phyloP scores from a whole-genome alignment of 2,329 filamentous ascomycete species.

The Neoscytalidium dimidiatum region DNA sequence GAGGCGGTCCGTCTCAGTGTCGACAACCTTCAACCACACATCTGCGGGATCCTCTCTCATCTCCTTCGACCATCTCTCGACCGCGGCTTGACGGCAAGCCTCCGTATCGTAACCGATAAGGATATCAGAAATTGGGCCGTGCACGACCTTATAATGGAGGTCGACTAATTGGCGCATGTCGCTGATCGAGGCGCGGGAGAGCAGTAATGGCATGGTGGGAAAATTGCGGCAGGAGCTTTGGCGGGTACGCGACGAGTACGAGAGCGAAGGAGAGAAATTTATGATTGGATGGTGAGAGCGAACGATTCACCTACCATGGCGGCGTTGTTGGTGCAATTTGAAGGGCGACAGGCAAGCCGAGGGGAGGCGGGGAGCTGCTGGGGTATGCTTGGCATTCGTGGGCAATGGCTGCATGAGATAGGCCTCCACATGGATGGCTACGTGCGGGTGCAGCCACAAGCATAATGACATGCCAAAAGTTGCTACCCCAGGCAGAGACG shows the following conservation, averaged over 20 bases:
- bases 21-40: slow-evolving; percentile 33
- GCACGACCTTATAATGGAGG: slow-evolving; percentile 19
- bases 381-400: not conserved
- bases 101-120: slow-evolving; percentile 17
- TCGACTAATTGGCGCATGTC: slow-evolving; percentile 22
- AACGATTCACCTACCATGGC: not conserved
- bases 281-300: not conserved
- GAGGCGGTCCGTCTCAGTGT: slow-evolving; percentile 27
- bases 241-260: not conserved
- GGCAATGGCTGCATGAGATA: not conserved
- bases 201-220: not conserved
- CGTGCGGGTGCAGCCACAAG: not conserved
- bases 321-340: not conserved
- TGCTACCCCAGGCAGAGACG: not conserved
- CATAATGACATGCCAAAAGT: too few relatives aligned
- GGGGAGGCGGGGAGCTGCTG: not conserved
- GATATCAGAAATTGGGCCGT: slow-evolving; percentile 16
- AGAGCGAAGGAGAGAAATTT: not conserved
- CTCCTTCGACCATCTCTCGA: slow-evolving; percentile 21
- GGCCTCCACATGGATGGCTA: not conserved
- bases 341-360: not conserved
- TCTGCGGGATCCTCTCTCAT: slow-evolving; percentile 26
- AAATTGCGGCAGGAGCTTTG: not conserved
- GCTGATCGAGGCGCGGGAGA: slow-evolving; percentile 15
- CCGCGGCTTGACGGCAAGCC: slow-evolving; percentile 4